Percentiles rank a stretch among this genome's conserved stretches.
phyloP scores from a whole-genome alignment of 2,329 filamentous ascomycete genomes.

The Curvularia eragrostidis region DNA sequence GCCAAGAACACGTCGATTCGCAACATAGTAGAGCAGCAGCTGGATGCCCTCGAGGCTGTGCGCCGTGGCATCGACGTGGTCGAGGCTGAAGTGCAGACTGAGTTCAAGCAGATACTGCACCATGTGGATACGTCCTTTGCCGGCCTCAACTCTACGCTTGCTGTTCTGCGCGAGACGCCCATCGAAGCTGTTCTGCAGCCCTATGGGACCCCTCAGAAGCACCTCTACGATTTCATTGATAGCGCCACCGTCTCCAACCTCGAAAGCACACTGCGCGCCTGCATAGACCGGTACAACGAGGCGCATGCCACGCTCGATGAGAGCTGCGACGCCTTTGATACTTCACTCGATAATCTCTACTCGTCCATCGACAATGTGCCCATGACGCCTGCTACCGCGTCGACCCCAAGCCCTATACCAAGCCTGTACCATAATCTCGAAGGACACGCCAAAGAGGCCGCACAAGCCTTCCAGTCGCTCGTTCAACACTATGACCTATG shows the following conservation, averaged over 20 bases:
- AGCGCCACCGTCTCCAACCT: conserved; percentile 72
- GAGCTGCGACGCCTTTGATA: conserved; percentile 72
- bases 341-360: conserved; percentile 63
- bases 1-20: conserved; percentile 55
- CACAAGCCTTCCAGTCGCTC: conserved; percentile 77
- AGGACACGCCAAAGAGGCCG: conserved; percentile 80
- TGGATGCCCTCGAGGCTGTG: conserved; percentile 53
- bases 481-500: conserved; percentile 92
- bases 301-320: conserved; percentile 64
- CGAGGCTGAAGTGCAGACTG: conserved; percentile 51
- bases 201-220: conserved; percentile 58
- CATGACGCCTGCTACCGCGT: conserved; percentile 36
- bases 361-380: conserved; percentile 46
- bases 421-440: conserved; percentile 64
- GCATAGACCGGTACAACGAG: conserved; percentile 74
- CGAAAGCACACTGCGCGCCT: conserved; percentile 70
- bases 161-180: conserved; percentile 66
- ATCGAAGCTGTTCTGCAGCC: conserved; percentile 71
- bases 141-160: conserved; percentile 70
- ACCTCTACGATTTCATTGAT: conserved; percentile 77
- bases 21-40: conserved; percentile 53
- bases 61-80: conserved; percentile 53
- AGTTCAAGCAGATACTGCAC: conserved; percentile 64
- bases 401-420: conserved; percentile 52
- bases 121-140: conserved; percentile 71